phyloP scores from a whole-genome alignment of 805 yeast species.

The Candida qinlingensis region DNA sequence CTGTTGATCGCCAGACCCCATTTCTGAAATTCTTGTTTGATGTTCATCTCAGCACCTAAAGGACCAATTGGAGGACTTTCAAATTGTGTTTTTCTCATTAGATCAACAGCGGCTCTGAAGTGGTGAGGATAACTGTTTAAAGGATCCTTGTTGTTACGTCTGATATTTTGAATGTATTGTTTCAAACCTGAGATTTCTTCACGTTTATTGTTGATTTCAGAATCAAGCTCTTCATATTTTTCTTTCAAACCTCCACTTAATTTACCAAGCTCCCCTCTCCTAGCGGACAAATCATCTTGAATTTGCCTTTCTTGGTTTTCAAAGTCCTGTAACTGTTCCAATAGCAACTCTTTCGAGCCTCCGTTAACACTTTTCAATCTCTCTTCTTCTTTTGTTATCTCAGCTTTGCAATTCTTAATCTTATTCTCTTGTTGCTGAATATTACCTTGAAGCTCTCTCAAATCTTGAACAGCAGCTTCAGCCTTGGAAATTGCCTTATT shows the following conservation, averaged over 20 bases:
- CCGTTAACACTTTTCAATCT: constrained; percentile 26
- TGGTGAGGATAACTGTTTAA: constrained; percentile 2
- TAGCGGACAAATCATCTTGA: background rate
- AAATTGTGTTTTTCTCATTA: constrained; percentile 31
- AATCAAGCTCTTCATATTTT: constrained; percentile 1
- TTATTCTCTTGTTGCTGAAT: constrained; percentile 15
- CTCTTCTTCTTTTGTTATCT: constrained; percentile 21
- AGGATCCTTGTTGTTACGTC: constrained; percentile 9
- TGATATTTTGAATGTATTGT: background rate
- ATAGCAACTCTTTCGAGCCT: constrained; percentile 20
- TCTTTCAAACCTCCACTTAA: constrained; percentile 1
- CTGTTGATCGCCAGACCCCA: constrained; percentile 65
- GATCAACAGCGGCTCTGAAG: constrained; percentile 3
- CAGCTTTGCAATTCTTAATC: constrained; percentile 13
- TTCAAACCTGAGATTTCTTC: constrained; percentile 7
- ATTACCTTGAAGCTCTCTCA: constrained; percentile 15
- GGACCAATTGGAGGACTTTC: constrained; percentile 72
- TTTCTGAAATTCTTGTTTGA: constrained; percentile 46
- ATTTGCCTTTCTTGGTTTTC: constrained; percentile 1
- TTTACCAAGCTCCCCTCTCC: background rate
- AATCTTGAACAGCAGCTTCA: constrained; percentile 17
- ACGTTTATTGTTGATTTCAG: constrained; percentile 7
- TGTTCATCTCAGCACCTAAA: constrained; percentile 53
- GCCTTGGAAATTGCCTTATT: constrained; percentile 7
- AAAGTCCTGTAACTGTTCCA: constrained; percentile 8